Evolutionary conservation across 129 eudicot genomes (phyloP).

Genomic region (Flaveria linearis): DNA sequence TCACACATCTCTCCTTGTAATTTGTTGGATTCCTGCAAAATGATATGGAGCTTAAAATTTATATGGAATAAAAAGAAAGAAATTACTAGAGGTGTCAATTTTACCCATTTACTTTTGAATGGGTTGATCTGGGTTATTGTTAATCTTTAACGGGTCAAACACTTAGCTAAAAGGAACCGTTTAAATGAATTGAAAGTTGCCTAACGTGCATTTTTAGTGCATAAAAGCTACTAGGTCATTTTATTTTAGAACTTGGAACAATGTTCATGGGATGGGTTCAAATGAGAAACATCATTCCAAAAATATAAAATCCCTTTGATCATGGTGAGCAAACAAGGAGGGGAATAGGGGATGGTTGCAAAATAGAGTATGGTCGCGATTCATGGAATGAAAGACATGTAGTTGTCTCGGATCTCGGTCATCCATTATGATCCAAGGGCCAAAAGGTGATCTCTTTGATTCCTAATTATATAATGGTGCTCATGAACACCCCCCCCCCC

Average conservation of each 20-base stretch:
- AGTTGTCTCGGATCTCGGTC: too few relatives aligned
- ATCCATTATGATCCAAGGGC: too few relatives aligned
- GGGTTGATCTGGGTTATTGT: background rate
- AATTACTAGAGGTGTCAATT: background rate
- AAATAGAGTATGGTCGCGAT: too few relatives aligned
- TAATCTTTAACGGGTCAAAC: background rate
- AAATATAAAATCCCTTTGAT: too few relatives aligned
- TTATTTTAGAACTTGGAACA: background rate
- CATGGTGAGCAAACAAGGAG: too few relatives aligned
- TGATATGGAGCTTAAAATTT: background rate
- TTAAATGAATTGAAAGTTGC: background rate
- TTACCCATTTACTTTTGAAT: background rate
- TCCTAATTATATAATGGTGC: too few relatives aligned
- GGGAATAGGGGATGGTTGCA: too few relatives aligned
- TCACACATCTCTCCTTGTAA: constrained; percentile 64
- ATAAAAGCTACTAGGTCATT: background rate
- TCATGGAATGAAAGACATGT: too few relatives aligned
- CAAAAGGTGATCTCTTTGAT: too few relatives aligned
- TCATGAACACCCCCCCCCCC: too few relatives aligned
- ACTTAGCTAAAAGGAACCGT: background rate
- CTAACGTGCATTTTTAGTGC: background rate
- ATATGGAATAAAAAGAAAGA: background rate
- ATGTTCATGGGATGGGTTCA: too few relatives aligned
- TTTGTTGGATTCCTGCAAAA: constrained; percentile 71
- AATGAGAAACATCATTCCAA: too few relatives aligned